phyloP scores from a whole-genome alignment of 2,329 filamentous ascomycete genomes.

The Alternaria gansuensis region DNA sequence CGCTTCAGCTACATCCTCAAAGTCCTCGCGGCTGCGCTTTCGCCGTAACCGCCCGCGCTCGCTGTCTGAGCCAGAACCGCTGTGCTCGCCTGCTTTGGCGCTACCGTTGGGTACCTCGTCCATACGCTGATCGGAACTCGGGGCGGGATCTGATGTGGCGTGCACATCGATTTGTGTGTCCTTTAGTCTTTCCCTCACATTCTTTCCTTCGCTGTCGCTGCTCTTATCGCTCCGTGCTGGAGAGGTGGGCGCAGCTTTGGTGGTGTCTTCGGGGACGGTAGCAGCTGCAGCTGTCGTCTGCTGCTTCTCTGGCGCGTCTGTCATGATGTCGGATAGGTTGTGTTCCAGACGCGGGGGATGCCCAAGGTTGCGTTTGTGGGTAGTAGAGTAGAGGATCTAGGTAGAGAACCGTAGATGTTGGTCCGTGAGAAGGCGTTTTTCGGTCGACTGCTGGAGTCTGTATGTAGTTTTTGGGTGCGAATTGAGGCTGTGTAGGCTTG shows the following conservation, averaged over 20 bases:
- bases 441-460: not conserved
- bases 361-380: slow-evolving; percentile 12
- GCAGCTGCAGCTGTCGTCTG: slow-evolving; percentile 23
- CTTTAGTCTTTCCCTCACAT: slow-evolving; percentile 68
- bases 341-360: slow-evolving; percentile 13
- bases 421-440: not conserved
- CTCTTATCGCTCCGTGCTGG: slow-evolving; percentile 53
- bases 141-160: slow-evolving; percentile 29
- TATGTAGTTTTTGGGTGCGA: not conserved
- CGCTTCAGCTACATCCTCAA: slow-evolving; percentile 50
- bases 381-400: not conserved
- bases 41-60: slow-evolving; percentile 52
- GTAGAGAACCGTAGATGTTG: not conserved
- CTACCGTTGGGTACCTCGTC: slow-evolving; percentile 39
- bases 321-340: slow-evolving; percentile 29
- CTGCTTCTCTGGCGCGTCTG: slow-evolving; percentile 38
- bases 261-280: slow-evolving; percentile 19
- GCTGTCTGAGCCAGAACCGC: slow-evolving; percentile 48
- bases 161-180: slow-evolving; percentile 66
- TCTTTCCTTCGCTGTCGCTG: slow-evolving; percentile 62
- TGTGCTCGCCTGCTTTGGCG: slow-evolving; percentile 33
- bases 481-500: slow-evolving; percentile 2
- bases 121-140: slow-evolving; percentile 34
- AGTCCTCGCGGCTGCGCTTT: slow-evolving; percentile 59
- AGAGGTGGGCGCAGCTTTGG: slow-evolving; percentile 34